Evolutionary conservation across 768 basidiomycete species (phyloP), one percentile per base, ranked within the genome.

Genomic region (Mycena olivaceomarginata): DNA sequence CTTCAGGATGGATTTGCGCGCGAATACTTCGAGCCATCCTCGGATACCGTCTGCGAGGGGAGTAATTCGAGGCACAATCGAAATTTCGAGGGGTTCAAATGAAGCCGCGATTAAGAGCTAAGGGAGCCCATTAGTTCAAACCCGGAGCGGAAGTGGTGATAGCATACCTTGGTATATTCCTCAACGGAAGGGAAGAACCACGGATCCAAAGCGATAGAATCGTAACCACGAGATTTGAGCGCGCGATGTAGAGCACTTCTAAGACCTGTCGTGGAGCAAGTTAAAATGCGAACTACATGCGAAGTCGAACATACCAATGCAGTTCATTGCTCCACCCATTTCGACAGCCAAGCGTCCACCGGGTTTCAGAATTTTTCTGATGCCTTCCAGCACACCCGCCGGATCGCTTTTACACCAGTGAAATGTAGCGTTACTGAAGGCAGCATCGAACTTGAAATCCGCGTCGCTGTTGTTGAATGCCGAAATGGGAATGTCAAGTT

Each of bases 351-450:
- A 91, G 25, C 93, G 87, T 2, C 96, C 96, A 0, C 94, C 94
- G 1, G 88, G 89, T 79, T 92, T 95, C 70, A 97, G 85, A 12
- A 94, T 84, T 60, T 85, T 87, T 80, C 90, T 91, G n/a, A 91
- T 89, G 65, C 92, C 89, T 16, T 88, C 84, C 12, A 96, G 82
- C 11, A 96, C 96, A 1, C 91, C 92, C 2, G 81, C 83, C 0
- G 96, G 97, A 79, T 94, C 88, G 6, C 86, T 85, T 83, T 95
- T 97, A 85, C 96, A 97, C 96, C 96, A 97, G 80, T 98, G 96
- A 77, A 97, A 82, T 5, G 91, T 89, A 0, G 97, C 95, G 77
- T 94, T 96, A 69, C 93, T 94, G 86, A 97, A 97, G 2, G 94
- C 93, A 0, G 92, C 93, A 81, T 96, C 94, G 77, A 93, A 95